Evolutionary conservation across 2,329 filamentous ascomycete genomes (phyloP).

Genomic region (Claviceps lovelessii): DNA sequence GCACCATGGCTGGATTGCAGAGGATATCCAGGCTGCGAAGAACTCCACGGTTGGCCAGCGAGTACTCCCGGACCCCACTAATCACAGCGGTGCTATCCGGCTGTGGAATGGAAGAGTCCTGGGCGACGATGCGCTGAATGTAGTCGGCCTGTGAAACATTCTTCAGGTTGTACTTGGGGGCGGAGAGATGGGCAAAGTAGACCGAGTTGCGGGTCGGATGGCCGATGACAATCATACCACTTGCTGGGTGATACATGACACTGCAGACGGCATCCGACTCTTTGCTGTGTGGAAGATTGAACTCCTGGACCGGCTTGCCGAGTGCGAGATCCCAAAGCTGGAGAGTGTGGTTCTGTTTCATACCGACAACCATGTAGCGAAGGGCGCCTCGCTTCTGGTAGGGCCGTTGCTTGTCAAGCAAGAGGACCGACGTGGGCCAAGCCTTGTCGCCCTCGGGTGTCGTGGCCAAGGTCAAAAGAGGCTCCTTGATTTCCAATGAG

Average conservation of each 20-base stretch:
- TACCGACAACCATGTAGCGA: conserved; percentile 89
- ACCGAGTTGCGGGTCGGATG: conserved; percentile 95
- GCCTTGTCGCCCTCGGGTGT: conserved; percentile 83
- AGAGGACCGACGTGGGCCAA: conserved; percentile 88
- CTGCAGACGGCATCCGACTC: conserved; percentile 98
- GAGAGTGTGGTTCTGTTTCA: conserved; percentile 97
- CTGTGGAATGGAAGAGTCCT: conserved; percentile 59
- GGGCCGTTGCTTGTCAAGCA: conserved; percentile 90
- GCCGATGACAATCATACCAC: conserved; percentile 86
- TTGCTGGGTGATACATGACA: conserved; percentile 81
- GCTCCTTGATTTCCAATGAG: conserved; percentile 67
- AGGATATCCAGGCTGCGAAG: conserved; percentile 86
- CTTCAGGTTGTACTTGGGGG: conserved; percentile 77
- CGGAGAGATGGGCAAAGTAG: conserved; percentile 91
- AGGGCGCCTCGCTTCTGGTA: conserved; percentile 82
- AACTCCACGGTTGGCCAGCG: conserved; percentile 71
- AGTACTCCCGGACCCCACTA: conserved; percentile 91
- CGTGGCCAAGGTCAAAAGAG: conserved; percentile 73
- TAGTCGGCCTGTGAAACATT: conserved; percentile 78
- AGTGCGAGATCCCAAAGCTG: conserved; percentile 97
- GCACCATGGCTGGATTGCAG: conserved; percentile 49
- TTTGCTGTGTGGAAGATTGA: conserved; percentile 89
- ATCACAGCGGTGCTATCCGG: conserved; percentile 94
- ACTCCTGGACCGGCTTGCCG: conserved; percentile 88
- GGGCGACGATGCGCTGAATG: conserved; percentile 60